phyloP scores from a whole-genome alignment of 1,284 basidiomycete genomes.

The Microbotryum saponariae region DNA sequence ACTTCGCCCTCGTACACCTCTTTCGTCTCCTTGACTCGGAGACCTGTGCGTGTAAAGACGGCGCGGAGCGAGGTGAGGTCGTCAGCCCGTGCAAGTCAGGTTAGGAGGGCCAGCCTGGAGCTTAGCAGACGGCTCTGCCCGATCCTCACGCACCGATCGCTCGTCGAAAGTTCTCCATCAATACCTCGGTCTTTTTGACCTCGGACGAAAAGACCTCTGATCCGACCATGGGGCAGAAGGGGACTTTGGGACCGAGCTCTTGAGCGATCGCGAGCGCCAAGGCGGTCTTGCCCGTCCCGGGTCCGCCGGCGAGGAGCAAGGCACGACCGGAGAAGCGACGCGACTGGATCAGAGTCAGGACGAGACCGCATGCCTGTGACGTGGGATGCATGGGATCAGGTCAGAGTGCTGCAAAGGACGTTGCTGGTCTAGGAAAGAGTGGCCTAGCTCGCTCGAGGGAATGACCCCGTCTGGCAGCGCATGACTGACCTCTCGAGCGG shows the following conservation, averaged over 20 bases:
- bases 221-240: conserved; percentile 97
- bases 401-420: neutral
- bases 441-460: neutral
- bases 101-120: neutral
- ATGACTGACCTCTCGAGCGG: conserved; percentile 72
- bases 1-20: conserved; percentile 99
- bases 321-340: conserved; percentile 88
- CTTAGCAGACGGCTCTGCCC: neutral
- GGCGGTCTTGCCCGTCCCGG: conserved; percentile 92
- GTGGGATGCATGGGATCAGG: neutral
- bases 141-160: conserved; percentile 69
- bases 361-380: conserved; percentile 73
- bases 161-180: conserved; percentile 89
- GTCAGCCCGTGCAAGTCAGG: neutral
- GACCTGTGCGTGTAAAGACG: conserved; percentile 50
- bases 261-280: conserved; percentile 88
- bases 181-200: conserved; percentile 97
- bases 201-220: conserved; percentile 94
- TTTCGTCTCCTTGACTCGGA: conserved; percentile 96
- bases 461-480: neutral
- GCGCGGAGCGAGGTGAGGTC: neutral
- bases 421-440: neutral
- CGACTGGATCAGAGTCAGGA: conserved; percentile 81
- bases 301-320: conserved; percentile 76
- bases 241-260: conserved; percentile 87